phyloP scores from a whole-genome alignment of 495 filamentous ascomycete species.

The Talaromyces ruber region DNA sequence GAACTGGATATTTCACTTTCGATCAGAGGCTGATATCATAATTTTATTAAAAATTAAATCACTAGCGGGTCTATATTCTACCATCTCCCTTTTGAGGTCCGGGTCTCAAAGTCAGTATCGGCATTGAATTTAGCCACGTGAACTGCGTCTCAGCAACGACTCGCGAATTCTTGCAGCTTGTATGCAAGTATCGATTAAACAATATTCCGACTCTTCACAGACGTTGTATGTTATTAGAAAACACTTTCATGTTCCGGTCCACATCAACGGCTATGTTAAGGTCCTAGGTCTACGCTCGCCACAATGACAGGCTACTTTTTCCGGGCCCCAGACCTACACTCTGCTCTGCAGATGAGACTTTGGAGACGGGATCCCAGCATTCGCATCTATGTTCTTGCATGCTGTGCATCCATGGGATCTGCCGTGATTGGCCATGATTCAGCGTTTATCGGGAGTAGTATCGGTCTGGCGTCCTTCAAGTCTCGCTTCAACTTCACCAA shows the following conservation, averaged over 20 bases:
- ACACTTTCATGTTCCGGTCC: not conserved
- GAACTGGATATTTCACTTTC: not conserved
- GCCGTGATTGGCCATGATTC: slow-evolving; percentile 38
- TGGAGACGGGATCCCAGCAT: not conserved
- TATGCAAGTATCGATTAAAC: not conserved
- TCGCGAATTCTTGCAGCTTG: not conserved
- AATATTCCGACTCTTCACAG: not conserved
- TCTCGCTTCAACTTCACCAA: slow-evolving; percentile 39
- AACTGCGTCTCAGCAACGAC: too few species aligned
- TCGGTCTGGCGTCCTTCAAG: slow-evolving; percentile 46
- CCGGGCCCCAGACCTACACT: not conserved
- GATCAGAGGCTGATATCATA: not conserved
- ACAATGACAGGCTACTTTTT: not conserved
- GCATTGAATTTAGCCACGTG: not conserved
- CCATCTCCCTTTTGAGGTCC: not conserved
- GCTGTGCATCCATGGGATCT: slow-evolving; percentile 1
- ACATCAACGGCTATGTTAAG: not conserved
- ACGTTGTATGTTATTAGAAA: too few species aligned
- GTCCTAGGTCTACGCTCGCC: not conserved
- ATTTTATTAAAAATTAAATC: not conserved
- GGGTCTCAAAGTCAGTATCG: not conserved
- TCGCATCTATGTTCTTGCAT: not conserved
- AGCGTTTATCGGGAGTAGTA: slow-evolving; percentile 53
- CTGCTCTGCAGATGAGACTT: not conserved
- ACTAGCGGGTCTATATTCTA: not conserved